These are phyloP conservation scores for Eucalyptus microcorys DNA, from an alignment of 345 rosid species.

Conservation along the genomic window DNA sequence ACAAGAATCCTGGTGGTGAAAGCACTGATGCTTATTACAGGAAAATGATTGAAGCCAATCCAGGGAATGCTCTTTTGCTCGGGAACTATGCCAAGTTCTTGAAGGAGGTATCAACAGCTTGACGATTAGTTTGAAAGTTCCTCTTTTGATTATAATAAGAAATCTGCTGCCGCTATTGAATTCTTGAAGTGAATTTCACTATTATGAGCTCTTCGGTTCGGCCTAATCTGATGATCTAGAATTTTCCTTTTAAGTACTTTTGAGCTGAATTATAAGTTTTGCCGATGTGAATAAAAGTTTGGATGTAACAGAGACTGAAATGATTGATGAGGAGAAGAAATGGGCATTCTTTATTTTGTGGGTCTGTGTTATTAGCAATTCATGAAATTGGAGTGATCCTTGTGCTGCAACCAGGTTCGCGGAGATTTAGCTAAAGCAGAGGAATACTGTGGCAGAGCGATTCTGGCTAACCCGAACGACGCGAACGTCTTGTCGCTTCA, in stretches of 20 bases:
- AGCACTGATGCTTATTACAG: conserved; percentile 44
- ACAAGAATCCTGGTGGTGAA: conserved; percentile 12
- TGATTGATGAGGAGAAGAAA: neutral
- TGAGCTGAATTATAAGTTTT: neutral
- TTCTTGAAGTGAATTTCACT: neutral
- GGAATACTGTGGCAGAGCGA: conserved; percentile 54
- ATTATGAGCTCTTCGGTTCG: neutral
- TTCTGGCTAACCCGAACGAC: conserved; percentile 47
- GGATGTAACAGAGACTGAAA: neutral
- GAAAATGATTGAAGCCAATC: conserved; percentile 40
- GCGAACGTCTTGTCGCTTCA: conserved; percentile 41
- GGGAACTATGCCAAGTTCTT: conserved; percentile 64
- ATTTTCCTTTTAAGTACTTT: neutral
- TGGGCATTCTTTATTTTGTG: neutral
- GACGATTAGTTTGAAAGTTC: neutral
- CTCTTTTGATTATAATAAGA: neutral
- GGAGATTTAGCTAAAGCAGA: conserved; percentile 53
- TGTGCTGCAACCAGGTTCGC: conserved; percentile 13
- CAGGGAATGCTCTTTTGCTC: conserved; percentile 41
- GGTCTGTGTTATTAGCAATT: neutral
- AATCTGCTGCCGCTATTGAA: neutral
- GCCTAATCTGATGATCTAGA: neutral
- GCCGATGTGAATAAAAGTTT: neutral
- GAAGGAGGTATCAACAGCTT: conserved; percentile 35
- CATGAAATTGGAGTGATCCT: neutral